Evolutionary conservation across 148 eudicot species (phyloP).

Genomic region (Simmondsia chinensis): DNA sequence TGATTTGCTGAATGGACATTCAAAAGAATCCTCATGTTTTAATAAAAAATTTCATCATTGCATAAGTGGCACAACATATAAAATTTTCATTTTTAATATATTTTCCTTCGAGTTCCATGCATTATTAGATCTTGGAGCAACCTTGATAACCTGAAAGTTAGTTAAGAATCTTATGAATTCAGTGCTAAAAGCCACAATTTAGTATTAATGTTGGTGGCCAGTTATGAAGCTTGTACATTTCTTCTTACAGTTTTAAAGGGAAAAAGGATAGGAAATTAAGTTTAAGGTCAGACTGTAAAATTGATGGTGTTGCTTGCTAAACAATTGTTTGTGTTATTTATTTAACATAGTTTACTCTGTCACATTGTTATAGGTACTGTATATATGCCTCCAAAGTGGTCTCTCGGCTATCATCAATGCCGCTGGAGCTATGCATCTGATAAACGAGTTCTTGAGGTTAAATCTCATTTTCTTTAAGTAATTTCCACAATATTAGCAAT

Average conservation of each 20-base stretch:
- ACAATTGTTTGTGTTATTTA: too few species aligned
- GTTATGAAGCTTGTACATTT: too few species aligned
- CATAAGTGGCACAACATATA: too few species aligned
- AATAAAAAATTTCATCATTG: too few species aligned
- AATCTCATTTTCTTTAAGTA: conserved; percentile 1
- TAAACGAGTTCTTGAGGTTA: conserved; percentile 86
- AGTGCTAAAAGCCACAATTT: background rate
- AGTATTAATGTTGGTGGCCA: background rate
- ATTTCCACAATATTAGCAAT: too few species aligned
- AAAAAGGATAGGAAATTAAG: too few species aligned
- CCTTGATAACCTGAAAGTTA: background rate
- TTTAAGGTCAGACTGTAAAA: too few species aligned
- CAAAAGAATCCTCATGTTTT: too few species aligned
- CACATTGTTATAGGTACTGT: conserved; percentile 46
- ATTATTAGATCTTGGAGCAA: background rate
- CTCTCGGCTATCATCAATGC: conserved; percentile 93
- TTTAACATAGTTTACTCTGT: background rate
- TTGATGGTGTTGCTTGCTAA: too few species aligned
- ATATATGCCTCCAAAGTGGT: conserved; percentile 99
- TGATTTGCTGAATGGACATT: too few species aligned
- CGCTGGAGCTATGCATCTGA: conserved; percentile 94
- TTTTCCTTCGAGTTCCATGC: background rate
- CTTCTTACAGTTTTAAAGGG: too few species aligned
- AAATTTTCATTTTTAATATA: background rate
- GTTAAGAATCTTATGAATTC: background rate